These are phyloP conservation scores for Phragmites australis DNA, from an alignment of 176 grass and related monocot species.

Conservation along the genomic window DNA sequence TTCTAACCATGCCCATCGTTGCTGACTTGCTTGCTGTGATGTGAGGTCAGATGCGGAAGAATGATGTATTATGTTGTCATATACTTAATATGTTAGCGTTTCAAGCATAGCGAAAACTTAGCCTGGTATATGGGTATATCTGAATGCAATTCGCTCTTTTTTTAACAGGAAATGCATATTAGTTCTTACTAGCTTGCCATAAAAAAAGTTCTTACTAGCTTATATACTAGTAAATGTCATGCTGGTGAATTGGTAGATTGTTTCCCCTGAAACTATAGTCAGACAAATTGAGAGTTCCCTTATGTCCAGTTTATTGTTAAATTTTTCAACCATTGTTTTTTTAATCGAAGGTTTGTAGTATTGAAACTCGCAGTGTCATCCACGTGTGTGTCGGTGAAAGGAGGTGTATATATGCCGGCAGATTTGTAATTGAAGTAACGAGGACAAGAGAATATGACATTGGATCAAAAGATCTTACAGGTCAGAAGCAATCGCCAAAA, in stretches of 20 bases:
- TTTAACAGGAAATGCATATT: too few relatives aligned
- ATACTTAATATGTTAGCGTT: neutral
- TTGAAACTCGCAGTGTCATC: neutral
- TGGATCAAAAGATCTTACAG: constrained; percentile 16
- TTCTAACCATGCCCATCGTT: neutral
- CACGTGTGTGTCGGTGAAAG: constrained; percentile 13
- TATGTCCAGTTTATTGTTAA: neutral
- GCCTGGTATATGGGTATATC: neutral
- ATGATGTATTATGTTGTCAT: neutral
- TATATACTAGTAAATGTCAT: neutral
- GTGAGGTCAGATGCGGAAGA: neutral
- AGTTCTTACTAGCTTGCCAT: neutral
- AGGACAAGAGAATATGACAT: constrained; percentile 35
- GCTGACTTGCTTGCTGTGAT: neutral
- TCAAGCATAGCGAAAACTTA: neutral
- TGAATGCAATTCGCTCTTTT: neutral
- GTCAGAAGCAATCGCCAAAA: neutral
- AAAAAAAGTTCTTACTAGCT: too few relatives aligned
- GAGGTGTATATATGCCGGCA: neutral
- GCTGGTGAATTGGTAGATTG: neutral
- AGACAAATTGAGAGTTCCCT: neutral
- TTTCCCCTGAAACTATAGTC: neutral
- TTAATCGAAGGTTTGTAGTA: neutral
- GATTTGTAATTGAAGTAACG: constrained; percentile 30
- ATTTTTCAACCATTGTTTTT: neutral